A percentile compares a stretch with the other conserved stretches of the same genome.
Conservation (phyloP, 2,329 filamentous ascomycete genomes). For the Huntiella savannae region DNA sequence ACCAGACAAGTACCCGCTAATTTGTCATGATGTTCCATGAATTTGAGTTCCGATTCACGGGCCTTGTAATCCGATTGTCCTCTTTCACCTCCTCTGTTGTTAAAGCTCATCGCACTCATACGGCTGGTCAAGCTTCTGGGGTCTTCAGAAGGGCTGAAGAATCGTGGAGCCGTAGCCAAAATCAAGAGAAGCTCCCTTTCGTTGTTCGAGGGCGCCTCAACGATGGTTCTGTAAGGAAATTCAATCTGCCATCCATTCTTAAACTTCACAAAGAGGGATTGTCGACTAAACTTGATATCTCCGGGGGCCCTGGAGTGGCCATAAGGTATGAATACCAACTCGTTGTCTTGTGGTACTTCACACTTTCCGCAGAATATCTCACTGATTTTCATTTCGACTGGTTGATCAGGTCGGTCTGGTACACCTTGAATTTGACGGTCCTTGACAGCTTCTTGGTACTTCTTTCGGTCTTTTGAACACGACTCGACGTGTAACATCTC, state of each 20-base stretch:
- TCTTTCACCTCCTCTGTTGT: neutral
- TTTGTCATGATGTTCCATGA: conserved; percentile 1
- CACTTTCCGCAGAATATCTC: conserved; percentile 29
- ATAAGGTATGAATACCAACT: conserved; percentile 27
- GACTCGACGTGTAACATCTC: conserved; percentile 16
- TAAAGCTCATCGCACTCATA: neutral
- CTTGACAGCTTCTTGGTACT: conserved; percentile 9
- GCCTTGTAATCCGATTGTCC: conserved; percentile 1
- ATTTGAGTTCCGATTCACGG: neutral
- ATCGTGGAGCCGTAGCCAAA: conserved; percentile 30
- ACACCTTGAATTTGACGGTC: conserved; percentile 12
- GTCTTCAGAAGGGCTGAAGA: conserved; percentile 20
- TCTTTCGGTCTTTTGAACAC: conserved; percentile 12
- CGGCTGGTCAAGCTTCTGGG: neutral
- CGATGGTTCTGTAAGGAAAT: conserved; percentile 29
- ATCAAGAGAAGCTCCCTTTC: conserved; percentile 28
- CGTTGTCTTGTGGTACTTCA: conserved; percentile 18
- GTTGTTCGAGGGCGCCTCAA: conserved; percentile 23
- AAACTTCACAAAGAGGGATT: conserved; percentile 23
- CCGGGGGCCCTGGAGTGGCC: conserved; percentile 18
- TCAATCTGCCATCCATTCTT: conserved; percentile 20
- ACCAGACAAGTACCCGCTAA: conserved; percentile 5
- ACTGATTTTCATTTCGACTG: conserved; percentile 12
- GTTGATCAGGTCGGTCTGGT: conserved; percentile 8
- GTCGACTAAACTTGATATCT: conserved; percentile 24